These are phyloP conservation scores for Mucor piriformis DNA, from an alignment of 371 early-diverging fungal species.

Conservation along the genomic window DNA sequence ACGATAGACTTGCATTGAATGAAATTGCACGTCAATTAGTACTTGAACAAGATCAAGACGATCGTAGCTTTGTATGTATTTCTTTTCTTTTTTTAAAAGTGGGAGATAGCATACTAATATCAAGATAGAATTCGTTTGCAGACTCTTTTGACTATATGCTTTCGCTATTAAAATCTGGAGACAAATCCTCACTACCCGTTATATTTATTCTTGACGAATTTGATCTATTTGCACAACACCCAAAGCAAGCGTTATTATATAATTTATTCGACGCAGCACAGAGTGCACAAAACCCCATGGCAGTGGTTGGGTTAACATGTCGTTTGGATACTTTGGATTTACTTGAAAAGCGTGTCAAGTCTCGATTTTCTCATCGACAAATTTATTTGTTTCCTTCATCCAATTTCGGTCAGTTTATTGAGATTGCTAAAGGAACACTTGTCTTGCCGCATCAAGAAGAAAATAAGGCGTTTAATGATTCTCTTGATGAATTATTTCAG, in stretches of 20 bases:
- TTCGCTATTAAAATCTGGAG: slow-evolving; percentile 62
- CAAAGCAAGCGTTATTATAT: slow-evolving; percentile 89
- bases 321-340: slow-evolving; percentile 82
- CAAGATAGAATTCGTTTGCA: slow-evolving; percentile 59
- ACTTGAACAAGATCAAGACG: slow-evolving; percentile 29
- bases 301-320: slow-evolving; percentile 85
- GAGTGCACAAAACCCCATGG: slow-evolving; percentile 80
- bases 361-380: slow-evolving; percentile 89
- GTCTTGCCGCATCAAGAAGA: slow-evolving; percentile 28
- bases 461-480: slow-evolving; percentile 33
- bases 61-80: slow-evolving; percentile 34
- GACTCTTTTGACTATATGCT: slow-evolving; percentile 69
- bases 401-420: slow-evolving; percentile 60
- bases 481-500: slow-evolving; percentile 48
- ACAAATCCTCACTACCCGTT: slow-evolving; percentile 63
- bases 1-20: slow-evolving; percentile 78
- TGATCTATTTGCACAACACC: slow-evolving; percentile 86
- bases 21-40: slow-evolving; percentile 83
- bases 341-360: slow-evolving; percentile 94
- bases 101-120: not conserved
- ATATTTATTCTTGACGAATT: slow-evolving; percentile 91
- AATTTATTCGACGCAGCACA: slow-evolving; percentile 92
- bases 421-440: slow-evolving; percentile 56
- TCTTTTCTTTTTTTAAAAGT: not conserved
- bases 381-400: slow-evolving; percentile 68